Evolutionary conservation across 179 eudicot species (phyloP).

Genomic region (Vitellaria paradoxa): DNA sequence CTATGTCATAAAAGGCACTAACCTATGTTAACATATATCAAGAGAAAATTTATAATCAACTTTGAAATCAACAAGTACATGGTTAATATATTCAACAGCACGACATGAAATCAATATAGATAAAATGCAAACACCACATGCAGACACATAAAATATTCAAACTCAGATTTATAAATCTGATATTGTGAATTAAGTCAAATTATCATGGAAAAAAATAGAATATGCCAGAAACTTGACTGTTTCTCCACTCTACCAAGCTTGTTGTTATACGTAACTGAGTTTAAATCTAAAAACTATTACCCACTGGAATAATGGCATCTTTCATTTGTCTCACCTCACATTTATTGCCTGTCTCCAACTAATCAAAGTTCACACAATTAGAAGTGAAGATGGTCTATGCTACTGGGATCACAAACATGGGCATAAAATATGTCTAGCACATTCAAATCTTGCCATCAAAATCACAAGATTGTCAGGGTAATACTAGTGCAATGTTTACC

Average conservation of each 20-base stretch:
- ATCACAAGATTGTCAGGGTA: no score
- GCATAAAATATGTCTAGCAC: no score
- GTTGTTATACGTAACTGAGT: neutral
- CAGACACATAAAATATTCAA: neutral
- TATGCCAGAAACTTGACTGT: neutral
- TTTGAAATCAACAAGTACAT: constrained; percentile 14
- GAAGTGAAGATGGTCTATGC: neutral
- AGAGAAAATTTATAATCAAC: constrained; percentile 37
- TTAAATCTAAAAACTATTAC: no score
- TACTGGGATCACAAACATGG: neutral
- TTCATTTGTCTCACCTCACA: neutral
- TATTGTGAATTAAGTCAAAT: neutral
- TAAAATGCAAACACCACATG: neutral
- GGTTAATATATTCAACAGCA: neutral
- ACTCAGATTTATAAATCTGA: neutral
- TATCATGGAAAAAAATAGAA: neutral
- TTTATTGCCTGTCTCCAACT: neutral
- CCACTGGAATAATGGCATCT: neutral
- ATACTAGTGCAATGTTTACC: no score
- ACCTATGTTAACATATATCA: constrained; percentile 84
- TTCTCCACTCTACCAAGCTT: neutral
- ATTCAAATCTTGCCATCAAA: no score
- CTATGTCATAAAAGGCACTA: constrained; percentile 99
- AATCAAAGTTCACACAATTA: neutral
- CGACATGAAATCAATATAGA: neutral